Percentiles rank a stretch among this genome's conserved stretches.
These are phyloP conservation scores for Colletotrichum paranaense DNA, from an alignment of 2,329 filamentous ascomycete genomes.

Conservation along the genomic window DNA sequence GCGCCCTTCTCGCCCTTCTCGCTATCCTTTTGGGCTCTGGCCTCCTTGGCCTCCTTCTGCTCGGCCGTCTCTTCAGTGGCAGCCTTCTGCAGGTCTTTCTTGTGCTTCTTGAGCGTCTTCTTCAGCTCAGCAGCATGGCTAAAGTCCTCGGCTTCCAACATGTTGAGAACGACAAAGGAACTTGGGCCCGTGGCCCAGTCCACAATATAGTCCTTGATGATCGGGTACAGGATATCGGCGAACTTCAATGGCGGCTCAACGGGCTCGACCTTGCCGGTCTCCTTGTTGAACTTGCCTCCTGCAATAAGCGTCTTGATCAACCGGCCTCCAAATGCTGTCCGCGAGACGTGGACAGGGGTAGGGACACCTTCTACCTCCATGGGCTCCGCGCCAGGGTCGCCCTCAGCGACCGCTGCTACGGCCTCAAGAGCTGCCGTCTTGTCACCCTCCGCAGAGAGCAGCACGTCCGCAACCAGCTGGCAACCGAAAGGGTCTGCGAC, in stretches of 20 bases:
- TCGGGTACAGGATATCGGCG: constrained; percentile 81
- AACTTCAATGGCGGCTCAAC: constrained; percentile 84
- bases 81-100: constrained; percentile 76
- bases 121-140: constrained; percentile 73
- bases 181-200: constrained; percentile 89
- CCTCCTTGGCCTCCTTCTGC: constrained; percentile 63
- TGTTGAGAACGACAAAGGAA: constrained; percentile 85
- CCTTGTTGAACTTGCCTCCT: constrained; percentile 86
- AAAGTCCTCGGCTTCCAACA: constrained; percentile 82
- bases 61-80: constrained; percentile 68
- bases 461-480: constrained; percentile 85
- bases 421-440: constrained; percentile 80
- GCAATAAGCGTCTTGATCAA: constrained; percentile 93
- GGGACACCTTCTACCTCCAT: constrained; percentile 50
- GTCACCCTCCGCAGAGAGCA: constrained; percentile 81
- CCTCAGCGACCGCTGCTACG: constrained; percentile 71
- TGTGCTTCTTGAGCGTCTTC: constrained; percentile 78
- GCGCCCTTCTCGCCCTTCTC: constrained; percentile 50
- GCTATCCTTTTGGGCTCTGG: constrained; percentile 56
- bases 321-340: constrained; percentile 74
- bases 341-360: constrained; percentile 63
- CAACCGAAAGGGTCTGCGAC: constrained; percentile 83
- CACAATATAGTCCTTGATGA: constrained; percentile 80
- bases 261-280: constrained; percentile 75
- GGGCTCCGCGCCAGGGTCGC: constrained; percentile 59